Evolutionary conservation across 179 eudicot genomes (phyloP).

Genomic region (Carnegiea gigantea): DNA sequence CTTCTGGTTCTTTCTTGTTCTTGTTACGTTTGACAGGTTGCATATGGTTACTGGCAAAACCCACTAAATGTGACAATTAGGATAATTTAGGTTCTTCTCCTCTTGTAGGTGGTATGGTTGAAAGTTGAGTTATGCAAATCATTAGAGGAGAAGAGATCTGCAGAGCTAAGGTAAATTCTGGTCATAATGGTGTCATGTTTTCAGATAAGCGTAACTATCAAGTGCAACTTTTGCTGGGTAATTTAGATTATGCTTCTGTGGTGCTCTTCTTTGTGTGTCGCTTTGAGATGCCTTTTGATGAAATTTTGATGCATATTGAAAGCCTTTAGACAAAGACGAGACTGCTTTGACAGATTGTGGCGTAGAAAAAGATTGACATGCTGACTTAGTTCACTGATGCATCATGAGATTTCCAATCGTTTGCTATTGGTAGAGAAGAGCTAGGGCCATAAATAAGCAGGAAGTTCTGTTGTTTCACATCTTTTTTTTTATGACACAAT

Average conservation of each 20-base stretch:
- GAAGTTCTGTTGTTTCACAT: background rate
- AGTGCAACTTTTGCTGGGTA: background rate
- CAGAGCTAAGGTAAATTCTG: conserved; percentile 69
- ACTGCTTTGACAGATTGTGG: no score
- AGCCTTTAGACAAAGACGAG: background rate
- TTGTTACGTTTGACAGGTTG: background rate
- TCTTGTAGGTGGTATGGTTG: conserved; percentile 70
- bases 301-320: background rate
- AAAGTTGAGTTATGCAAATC: conserved; percentile 85
- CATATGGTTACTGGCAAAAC: background rate
- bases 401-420: background rate
- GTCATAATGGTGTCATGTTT: conserved; percentile 9
- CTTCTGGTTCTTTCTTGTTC: background rate
- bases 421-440: background rate
- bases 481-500: background rate
- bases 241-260: background rate
- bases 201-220: background rate
- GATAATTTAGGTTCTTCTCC: conserved; percentile 4
- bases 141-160: conserved; percentile 90
- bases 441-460: background rate
- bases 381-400: background rate
- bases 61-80: background rate
- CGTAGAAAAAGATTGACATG: background rate
- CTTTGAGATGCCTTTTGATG: background rate
- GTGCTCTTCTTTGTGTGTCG: background rate